Percentiles rank a stretch among this genome's conserved stretches.
Conservation (phyloP, 2,329 filamentous ascomycete species). For the Mycogone perniciosa region DNA sequence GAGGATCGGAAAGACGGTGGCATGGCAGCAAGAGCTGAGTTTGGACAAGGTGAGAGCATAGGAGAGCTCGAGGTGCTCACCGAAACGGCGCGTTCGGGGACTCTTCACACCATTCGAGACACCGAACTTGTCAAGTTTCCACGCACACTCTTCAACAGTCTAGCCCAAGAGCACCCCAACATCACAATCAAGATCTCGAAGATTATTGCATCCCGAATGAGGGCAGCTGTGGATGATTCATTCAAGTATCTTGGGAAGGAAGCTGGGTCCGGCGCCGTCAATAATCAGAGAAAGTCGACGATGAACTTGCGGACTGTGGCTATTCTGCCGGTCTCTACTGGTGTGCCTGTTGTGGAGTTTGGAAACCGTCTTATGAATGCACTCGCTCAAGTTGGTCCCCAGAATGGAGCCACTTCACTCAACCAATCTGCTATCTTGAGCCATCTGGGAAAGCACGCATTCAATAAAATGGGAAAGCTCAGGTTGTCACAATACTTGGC, state of each 20-base stretch:
- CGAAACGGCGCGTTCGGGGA: conserved; percentile 83
- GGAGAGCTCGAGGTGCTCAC: conserved; percentile 96
- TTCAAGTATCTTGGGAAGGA: conserved; percentile 61
- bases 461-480: conserved; percentile 94
- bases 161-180: conserved; percentile 92
- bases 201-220: conserved; percentile 94
- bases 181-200: conserved; percentile 99
- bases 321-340: conserved; percentile 81
- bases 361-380: conserved; percentile 83
- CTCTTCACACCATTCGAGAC: conserved; percentile 90
- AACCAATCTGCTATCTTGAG: conserved; percentile 93
- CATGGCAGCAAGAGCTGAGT: conserved; percentile 84
- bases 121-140: conserved; percentile 96
- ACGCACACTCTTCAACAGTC: conserved; percentile 91
- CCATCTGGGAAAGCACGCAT: conserved; percentile 90
- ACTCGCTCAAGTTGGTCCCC: conserved; percentile 78
- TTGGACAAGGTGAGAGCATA: conserved; percentile 94
- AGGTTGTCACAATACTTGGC: conserved; percentile 94
- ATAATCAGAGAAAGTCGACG: conserved; percentile 66
- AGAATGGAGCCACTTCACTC: conserved; percentile 83
- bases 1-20: conserved; percentile 74
- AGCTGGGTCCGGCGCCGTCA: conserved; percentile 47
- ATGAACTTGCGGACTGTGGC: conserved; percentile 90
- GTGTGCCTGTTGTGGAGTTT: conserved; percentile 92
- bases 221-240: conserved; percentile 77